phyloP scores from a whole-genome alignment of 345 rosid species.

The Brassica nigra region DNA sequence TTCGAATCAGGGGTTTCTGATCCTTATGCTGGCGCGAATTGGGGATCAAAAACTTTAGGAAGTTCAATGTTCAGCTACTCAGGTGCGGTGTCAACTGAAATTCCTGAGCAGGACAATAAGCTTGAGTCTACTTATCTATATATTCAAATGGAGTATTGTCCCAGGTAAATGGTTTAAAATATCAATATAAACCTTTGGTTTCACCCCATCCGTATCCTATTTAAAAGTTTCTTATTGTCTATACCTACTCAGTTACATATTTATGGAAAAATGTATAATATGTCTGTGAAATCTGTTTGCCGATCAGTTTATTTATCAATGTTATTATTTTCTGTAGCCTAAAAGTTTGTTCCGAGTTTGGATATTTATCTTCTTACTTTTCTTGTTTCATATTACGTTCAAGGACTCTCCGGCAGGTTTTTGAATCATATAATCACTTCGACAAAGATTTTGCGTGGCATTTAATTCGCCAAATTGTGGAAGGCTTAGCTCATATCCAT shows the following conservation, averaged over 20 bases:
- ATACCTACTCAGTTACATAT: conserved; percentile 7
- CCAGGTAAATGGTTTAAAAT: conserved; percentile 57
- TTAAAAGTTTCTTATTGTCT: neutral
- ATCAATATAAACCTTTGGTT: conserved; percentile 2
- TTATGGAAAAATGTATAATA: conserved; percentile 2
- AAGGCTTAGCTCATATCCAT: conserved; percentile 93
- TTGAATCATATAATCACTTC: conserved; percentile 82
- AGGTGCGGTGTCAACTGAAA: conserved; percentile 59
- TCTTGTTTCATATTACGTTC: conserved; percentile 23
- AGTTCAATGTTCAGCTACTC: conserved; percentile 63
- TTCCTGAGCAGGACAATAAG: conserved; percentile 61
- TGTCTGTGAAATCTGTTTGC: conserved; percentile 9
- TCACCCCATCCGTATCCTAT: neutral
- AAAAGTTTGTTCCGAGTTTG: conserved; percentile 10
- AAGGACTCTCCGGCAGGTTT: conserved; percentile 88
- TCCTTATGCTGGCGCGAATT: conserved; percentile 58
- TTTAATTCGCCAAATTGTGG: conserved; percentile 86
- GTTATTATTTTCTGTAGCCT: neutral
- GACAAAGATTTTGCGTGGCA: conserved; percentile 90
- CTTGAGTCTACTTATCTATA: conserved; percentile 81
- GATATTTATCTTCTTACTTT: conserved; percentile 20
- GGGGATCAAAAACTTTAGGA: conserved; percentile 79
- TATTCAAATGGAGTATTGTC: conserved; percentile 97
- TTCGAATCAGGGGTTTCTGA: conserved; percentile 82
- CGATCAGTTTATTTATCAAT: neutral